Percentiles rank a stretch among this genome's conserved stretches.
Evolutionary conservation across 305 asterid species (phyloP).

Genomic region (Solanum hybrid): DNA sequence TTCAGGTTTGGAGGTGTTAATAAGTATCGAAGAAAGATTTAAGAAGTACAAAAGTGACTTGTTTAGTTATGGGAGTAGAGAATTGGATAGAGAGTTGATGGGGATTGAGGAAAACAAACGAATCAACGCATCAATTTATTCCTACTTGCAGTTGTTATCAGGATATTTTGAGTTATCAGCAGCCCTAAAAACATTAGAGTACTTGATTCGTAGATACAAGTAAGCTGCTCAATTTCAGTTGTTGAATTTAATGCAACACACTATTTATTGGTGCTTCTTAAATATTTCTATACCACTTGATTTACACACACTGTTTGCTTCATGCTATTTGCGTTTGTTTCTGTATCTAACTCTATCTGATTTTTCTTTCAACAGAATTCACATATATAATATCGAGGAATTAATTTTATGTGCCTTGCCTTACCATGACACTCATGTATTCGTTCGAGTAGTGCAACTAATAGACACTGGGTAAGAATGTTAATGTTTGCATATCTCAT

Average conservation of each 20-base stretch:
- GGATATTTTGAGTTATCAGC: constrained; percentile 56
- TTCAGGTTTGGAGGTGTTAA: constrained; percentile 70
- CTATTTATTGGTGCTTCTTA: neutral
- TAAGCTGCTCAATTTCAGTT: constrained; percentile 7
- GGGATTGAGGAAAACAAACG: constrained; percentile 54
- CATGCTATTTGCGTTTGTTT: neutral
- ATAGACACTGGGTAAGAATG: constrained; percentile 57
- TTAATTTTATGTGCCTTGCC: constrained; percentile 83
- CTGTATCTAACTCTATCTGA: neutral
- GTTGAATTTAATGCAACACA: neutral
- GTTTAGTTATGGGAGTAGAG: constrained; percentile 65
- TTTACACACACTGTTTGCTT: neutral
- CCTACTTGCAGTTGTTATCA: constrained; percentile 57
- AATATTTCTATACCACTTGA: neutral
- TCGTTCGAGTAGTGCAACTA: constrained; percentile 69
- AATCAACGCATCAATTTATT: constrained; percentile 46
- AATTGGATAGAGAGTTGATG: constrained; percentile 68
- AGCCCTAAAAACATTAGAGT: constrained; percentile 71
- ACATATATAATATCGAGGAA: constrained; percentile 61
- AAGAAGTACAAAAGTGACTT: constrained; percentile 55
- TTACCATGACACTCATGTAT: constrained; percentile 74
- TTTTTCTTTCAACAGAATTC: constrained; percentile 41
- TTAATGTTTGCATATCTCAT: neutral
- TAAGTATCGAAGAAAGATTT: constrained; percentile 52
- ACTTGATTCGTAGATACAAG: constrained; percentile 87